Conservation (phyloP, 2,329 filamentous ascomycete species). For the Calcarisporium arbuscula region DNA sequence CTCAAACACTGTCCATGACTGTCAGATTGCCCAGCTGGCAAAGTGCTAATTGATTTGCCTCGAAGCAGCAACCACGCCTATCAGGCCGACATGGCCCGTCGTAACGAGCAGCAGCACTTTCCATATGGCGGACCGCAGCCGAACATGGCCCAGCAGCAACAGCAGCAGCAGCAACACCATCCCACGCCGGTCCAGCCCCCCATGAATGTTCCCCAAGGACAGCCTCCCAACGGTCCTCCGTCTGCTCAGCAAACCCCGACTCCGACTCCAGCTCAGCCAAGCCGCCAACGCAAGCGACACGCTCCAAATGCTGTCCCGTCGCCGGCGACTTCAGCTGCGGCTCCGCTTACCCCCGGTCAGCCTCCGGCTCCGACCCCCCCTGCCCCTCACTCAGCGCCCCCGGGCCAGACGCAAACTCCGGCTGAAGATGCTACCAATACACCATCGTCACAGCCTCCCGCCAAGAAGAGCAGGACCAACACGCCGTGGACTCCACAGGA, state of each 20-base stretch:
- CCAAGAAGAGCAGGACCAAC: slow-evolving; percentile 96
- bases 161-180: slow-evolving; percentile 30
- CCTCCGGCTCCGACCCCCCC: slow-evolving; percentile 22
- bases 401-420: slow-evolving; percentile 20
- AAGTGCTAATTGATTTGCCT: slow-evolving; percentile 21
- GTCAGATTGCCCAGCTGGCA: slow-evolving; percentile 16
- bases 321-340: slow-evolving; percentile 25
- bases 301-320: slow-evolving; percentile 32
- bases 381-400: slow-evolving; percentile 21
- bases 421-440: slow-evolving; percentile 24
- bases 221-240: slow-evolving; percentile 25
- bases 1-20: too few relatives aligned
- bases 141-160: slow-evolving; percentile 29
- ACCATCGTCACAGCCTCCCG: slow-evolving; percentile 41
- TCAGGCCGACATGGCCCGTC: slow-evolving; percentile 43
- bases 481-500: slow-evolving; percentile 96
- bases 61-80: slow-evolving; percentile 40
- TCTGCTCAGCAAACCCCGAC: slow-evolving; percentile 31
- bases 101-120: slow-evolving; percentile 37
- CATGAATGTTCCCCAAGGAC: slow-evolving; percentile 39
- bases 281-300: slow-evolving; percentile 36
- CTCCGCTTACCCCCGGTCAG: slow-evolving; percentile 27
- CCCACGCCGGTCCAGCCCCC: slow-evolving; percentile 32
- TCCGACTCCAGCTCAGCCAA: slow-evolving; percentile 29
- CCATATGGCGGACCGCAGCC: slow-evolving; percentile 33